These are phyloP conservation scores for Aspergillus udagawae DNA, from an alignment of 2,329 filamentous ascomycete species.

Conservation along the genomic window DNA sequence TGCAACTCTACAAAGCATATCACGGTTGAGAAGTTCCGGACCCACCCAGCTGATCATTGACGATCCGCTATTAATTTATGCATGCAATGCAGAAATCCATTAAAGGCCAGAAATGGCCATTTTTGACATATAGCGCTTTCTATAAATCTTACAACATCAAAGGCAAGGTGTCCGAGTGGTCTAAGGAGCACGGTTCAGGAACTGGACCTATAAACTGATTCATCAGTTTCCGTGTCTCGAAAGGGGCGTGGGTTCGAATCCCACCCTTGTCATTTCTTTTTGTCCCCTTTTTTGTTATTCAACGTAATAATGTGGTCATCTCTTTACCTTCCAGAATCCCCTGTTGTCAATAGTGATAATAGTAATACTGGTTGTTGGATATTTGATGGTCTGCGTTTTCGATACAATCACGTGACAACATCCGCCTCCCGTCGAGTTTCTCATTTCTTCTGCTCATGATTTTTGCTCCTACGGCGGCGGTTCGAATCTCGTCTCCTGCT, in stretches of 20 bases:
- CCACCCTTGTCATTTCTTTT: neutral
- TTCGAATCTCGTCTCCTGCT: constrained; percentile 30
- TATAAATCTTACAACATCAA: neutral
- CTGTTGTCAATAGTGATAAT: neutral
- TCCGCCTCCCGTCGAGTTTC: neutral
- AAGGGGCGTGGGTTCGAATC: neutral
- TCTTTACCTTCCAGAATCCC: neutral
- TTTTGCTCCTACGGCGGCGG: constrained; percentile 17
- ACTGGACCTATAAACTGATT: neutral
- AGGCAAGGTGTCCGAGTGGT: neutral
- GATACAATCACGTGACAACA: neutral
- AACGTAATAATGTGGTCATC: too few species aligned
- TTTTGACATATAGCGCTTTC: neutral
- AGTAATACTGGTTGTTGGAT: too few species aligned
- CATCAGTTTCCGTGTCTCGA: neutral
- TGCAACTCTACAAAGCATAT: neutral
- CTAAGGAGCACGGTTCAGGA: neutral
- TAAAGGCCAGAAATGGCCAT: neutral
- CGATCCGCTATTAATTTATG: neutral
- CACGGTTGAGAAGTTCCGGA: neutral
- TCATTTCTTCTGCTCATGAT: neutral
- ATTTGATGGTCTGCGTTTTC: neutral
- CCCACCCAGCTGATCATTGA: constrained; percentile 5
- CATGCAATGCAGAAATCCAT: neutral
- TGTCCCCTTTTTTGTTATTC: too few species aligned